These are phyloP conservation scores for Takashimella koratensis DNA, from an alignment of 1,284 basidiomycete species.

Conservation along the genomic window DNA sequence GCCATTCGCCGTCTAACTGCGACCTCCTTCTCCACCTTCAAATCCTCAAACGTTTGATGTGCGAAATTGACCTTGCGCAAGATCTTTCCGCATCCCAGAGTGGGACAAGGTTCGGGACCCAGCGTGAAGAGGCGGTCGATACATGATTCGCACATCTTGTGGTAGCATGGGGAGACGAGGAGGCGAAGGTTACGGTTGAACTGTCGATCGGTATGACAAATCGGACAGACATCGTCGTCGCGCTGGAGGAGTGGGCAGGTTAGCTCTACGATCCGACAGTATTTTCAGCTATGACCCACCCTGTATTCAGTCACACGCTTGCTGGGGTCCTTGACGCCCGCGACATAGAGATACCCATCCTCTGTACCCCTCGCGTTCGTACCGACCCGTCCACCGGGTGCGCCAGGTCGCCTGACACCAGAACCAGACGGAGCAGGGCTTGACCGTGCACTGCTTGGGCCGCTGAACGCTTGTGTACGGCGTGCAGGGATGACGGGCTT, in stretches of 20 bases:
- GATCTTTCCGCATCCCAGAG: conserved; percentile 68
- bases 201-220: conserved; percentile 95
- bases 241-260: conserved; percentile 54
- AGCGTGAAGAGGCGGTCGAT: conserved; percentile 95
- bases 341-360: conserved; percentile 41
- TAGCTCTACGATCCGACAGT: background rate
- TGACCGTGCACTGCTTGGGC: background rate
- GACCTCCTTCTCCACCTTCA: conserved; percentile 95
- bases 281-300: conserved; percentile 20
- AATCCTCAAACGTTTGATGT: conserved; percentile 95
- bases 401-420: background rate
- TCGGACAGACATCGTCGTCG: conserved; percentile 91
- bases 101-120: conserved; percentile 93
- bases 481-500: background rate
- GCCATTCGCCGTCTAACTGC: conserved; percentile 79
- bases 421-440: background rate
- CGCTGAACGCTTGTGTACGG: background rate
- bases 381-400: background rate
- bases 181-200: conserved; percentile 90
- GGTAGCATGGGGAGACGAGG: conserved; percentile 94
- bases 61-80: conserved; percentile 90
- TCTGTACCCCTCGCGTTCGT: conserved; percentile 16
- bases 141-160: conserved; percentile 99
- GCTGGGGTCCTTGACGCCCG: conserved; percentile 41
- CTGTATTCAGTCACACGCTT: conserved; percentile 43